Conservation (phyloP, 2,329 filamentous ascomycete species). For the Colletotrichum sp. region DNA sequence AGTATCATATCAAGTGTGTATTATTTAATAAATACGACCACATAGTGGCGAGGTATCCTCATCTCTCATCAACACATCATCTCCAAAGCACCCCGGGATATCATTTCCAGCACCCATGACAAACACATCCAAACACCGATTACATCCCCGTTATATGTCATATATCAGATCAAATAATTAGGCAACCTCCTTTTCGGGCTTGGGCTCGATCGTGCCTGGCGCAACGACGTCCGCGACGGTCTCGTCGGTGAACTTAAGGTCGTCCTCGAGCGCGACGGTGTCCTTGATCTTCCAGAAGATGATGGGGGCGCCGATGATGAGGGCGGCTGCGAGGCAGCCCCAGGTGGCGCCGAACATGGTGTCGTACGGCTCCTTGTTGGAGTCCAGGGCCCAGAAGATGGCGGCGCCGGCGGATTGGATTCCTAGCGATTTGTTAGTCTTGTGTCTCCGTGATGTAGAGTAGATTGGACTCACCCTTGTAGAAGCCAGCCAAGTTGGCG, state of each 20-base stretch:
- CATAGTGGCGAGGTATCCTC: not conserved
- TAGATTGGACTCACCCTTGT: constrained; percentile 59
- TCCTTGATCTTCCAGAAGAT: constrained; percentile 83
- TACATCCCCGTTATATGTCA: not conserved
- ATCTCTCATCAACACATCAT: not conserved
- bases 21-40: not conserved
- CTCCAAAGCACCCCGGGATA: not conserved
- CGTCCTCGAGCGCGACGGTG: constrained; percentile 79
- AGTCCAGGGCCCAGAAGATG: constrained; percentile 76
- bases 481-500: constrained; percentile 90
- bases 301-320: constrained; percentile 79
- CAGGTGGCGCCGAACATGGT: constrained; percentile 75
- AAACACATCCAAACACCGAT: not conserved
- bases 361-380: constrained; percentile 66
- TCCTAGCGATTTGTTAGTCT: constrained; percentile 28
- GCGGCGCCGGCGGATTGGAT: constrained; percentile 88
- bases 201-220: constrained; percentile 15
- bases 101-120: not conserved
- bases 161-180: not conserved
- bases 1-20: not conserved
- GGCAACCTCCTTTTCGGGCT: constrained; percentile 1
- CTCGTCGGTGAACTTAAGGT: constrained; percentile 86
- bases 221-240: constrained; percentile 72
- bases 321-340: constrained; percentile 75
- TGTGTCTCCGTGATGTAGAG: not conserved